Percentiles rank a stretch among this genome's conserved stretches.
Evolutionary conservation across 108 stramenopile species (phyloP).

Genomic region (Nannochloropsis gaditana): DNA sequence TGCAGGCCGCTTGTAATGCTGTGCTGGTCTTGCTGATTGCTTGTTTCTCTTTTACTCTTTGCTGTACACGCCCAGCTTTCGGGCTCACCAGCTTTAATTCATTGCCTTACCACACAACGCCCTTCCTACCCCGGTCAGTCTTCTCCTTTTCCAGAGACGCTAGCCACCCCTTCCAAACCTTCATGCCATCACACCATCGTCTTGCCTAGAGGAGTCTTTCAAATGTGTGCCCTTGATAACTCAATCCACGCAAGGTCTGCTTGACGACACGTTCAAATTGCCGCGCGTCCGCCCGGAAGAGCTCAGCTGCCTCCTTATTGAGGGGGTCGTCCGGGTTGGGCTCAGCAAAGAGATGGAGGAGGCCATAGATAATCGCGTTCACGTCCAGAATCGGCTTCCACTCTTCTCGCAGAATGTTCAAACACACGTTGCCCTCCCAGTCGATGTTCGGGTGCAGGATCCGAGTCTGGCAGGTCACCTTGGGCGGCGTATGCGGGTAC

Average conservation of each 20-base stretch:
- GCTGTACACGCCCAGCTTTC: too few species aligned
- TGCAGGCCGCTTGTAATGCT: too few species aligned
- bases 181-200: neutral
- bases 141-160: too few species aligned
- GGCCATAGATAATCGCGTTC: constrained; percentile 96
- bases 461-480: constrained; percentile 72
- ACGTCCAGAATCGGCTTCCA: constrained; percentile 98
- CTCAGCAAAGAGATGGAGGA: constrained; percentile 97
- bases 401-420: constrained; percentile 97
- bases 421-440: constrained; percentile 90
- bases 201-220: constrained; percentile 30
- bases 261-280: constrained; percentile 46
- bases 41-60: too few species aligned
- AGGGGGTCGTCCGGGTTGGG: constrained; percentile 98
- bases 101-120: too few species aligned
- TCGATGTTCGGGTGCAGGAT: neutral
- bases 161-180: neutral
- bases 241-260: constrained; percentile 33
- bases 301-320: constrained; percentile 95
- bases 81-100: too few species aligned
- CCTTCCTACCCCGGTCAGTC: too few species aligned
- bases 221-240: constrained; percentile 33
- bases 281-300: constrained; percentile 77
- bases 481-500: constrained; percentile 98
- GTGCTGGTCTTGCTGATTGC: too few species aligned